Evolutionary conservation across 2,329 filamentous ascomycete species (phyloP), one percentile per base, ranked within the genome.

Genomic region (Nigrospora osmanthi): DNA sequence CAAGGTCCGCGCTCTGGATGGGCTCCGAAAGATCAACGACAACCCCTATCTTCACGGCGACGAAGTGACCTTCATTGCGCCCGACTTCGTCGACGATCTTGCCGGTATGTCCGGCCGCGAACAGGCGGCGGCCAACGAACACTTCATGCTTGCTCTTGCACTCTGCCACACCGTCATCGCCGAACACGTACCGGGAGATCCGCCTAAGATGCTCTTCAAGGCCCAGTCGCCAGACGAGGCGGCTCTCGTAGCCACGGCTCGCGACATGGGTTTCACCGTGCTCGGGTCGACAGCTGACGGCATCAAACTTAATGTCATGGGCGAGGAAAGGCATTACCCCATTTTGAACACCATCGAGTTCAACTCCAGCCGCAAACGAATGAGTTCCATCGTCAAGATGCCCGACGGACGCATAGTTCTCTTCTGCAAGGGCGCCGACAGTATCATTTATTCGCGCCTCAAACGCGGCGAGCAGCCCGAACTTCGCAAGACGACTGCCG

Each of bases 121-220:
- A 50, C 93, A 98, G 61, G 80, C 83, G 60, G 68, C 73, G 31
- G 87, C 89, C 3, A 91, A 87, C 51, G 81, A 90, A 54, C 81
- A 86, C 52, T 98, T 98, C 61, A 97, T 98, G 91, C 75, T 97
- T 43, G 88, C 87, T 10, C 74, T 98, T 47, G 89, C 93, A 15
- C 78, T 98, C n/a, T 98, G 93, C 58, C 93, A 98, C 62, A 95
- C 89, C 0, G 93, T 98, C 49, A 91, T 98, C 49, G 86, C 91
- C 1, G 93, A 98, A 62, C 83, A 83, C 51, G 81, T 83, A 1
- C 89, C 90, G 0, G 91, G 90, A n/a, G 88, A 97, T 54, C 85
- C 85, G 30, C 91, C 93, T 0, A 87, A 78, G 63, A 93, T 98
- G 57, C 78, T 90, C 28, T 98, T 96, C 76, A 97, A 94, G 68